phyloP scores from a whole-genome alignment of 1,139 yeast genomes.

The Pichia kudriavzevii region DNA sequence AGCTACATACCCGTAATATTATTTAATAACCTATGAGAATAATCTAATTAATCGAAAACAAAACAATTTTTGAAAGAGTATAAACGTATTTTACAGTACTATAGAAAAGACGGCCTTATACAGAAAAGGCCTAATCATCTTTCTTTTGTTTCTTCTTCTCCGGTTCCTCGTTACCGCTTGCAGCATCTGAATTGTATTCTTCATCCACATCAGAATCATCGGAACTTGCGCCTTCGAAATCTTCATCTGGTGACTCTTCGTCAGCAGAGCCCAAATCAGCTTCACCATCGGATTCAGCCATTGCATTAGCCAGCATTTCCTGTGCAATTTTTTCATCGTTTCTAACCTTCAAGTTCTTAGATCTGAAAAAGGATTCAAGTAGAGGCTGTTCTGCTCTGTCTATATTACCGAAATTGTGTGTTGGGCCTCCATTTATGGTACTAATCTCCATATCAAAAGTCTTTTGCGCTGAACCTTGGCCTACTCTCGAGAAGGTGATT shows the following conservation, averaged over 20 bases:
- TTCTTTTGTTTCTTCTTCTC: constrained; percentile 35
- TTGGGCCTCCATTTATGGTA: constrained; percentile 56
- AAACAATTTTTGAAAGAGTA: no score
- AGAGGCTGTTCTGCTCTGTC: constrained; percentile 82
- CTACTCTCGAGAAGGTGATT: constrained; percentile 83
- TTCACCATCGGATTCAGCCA: constrained; percentile 63
- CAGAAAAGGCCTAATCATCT: constrained; percentile 2
- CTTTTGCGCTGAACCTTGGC: constrained; percentile 72
- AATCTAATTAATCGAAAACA: constrained; percentile 1
- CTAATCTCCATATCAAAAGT: constrained; percentile 87
- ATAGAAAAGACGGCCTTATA: no score
- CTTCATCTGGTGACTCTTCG: constrained; percentile 51
- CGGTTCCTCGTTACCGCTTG: constrained; percentile 30
- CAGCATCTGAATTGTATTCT: constrained; percentile 76
- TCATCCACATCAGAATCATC: constrained; percentile 76
- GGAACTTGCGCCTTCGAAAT: constrained; percentile 55
- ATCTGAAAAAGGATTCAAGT: constrained; percentile 67
- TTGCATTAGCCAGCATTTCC: constrained; percentile 67
- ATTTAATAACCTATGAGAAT: not conserved
- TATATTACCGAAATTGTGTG: constrained; percentile 83
- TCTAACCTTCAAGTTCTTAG: constrained; percentile 72
- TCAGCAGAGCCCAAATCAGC: constrained; percentile 50
- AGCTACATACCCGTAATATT: constrained; percentile 14
- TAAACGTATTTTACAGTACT: no score
- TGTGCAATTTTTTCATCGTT: constrained; percentile 88